These are phyloP conservation scores for Boletus speciosus DNA, from an alignment of 768 basidiomycete genomes.

Conservation along the genomic window DNA sequence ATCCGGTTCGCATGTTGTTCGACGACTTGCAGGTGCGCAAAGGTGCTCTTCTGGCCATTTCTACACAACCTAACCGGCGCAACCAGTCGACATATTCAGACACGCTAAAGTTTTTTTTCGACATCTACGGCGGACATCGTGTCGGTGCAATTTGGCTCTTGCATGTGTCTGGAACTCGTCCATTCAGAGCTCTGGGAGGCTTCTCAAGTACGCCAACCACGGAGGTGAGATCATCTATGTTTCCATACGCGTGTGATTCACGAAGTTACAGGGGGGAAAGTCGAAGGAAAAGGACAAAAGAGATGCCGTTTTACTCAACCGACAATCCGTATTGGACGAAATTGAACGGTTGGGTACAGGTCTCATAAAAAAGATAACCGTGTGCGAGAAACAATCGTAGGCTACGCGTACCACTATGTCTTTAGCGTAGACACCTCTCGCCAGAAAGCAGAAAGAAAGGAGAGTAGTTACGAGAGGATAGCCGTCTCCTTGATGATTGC, in stretches of 20 bases:
- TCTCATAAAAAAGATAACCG: conserved; percentile 49
- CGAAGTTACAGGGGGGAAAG: conserved; percentile 24
- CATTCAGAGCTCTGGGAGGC: conserved; percentile 79
- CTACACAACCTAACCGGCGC: conserved; percentile 2
- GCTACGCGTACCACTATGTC: not conserved
- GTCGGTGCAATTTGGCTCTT: conserved; percentile 91
- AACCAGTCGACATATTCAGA: conserved; percentile 66
- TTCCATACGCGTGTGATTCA: not conserved
- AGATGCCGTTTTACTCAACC: conserved; percentile 63
- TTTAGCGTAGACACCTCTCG: not conserved
- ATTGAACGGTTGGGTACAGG: conserved; percentile 73
- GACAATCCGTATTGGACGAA: conserved; percentile 63
- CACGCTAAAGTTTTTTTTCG: conserved; percentile 80
- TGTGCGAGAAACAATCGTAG: conserved; percentile 9
- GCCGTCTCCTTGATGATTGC: conserved; percentile 29
- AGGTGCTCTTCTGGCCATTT: not conserved
- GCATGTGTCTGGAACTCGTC: conserved; percentile 51
- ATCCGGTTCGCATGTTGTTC: conserved; percentile 68
- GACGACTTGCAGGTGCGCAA: conserved; percentile 67
- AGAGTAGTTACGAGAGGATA: conserved; percentile 15
- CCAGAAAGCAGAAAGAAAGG: not conserved
- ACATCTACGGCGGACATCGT: conserved; percentile 70
- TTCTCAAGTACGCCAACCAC: conserved; percentile 64
- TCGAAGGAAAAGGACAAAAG: conserved; percentile 48
- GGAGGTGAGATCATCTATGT: conserved; percentile 27